Base-by-base conservation (phyloP, 441 rosid species). In the Erysimum cheiri region DNA sequence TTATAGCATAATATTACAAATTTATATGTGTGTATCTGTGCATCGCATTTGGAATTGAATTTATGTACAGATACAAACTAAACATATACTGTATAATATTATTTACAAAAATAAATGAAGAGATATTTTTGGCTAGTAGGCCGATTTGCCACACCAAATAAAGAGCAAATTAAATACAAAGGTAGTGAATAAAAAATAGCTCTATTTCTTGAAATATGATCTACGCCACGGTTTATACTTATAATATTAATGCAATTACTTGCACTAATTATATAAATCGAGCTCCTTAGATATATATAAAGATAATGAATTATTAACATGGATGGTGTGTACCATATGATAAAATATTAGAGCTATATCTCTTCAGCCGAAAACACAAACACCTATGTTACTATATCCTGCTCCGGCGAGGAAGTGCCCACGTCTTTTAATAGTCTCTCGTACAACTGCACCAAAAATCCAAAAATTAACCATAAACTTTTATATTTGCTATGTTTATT, bases 361-460 rank as follows among this genome's bases (percentile, higher is more conserved):
- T 55, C 60, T 44, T 62, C 41, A 11, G 69, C 35, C 64, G 43
- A 40, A 44, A 69, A 62, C 64, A 29, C 60, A 52, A 37, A 74
- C 63, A 52, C 29, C 57, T 74, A 74, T 46, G 70, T 49, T 69
- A 69, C 62, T 63, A 75, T 43, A 28, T 22, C 78, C 64, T 75
- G 75, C 35, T 75, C 79, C 75, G 79, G 62, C 56, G 75, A 70
- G 67, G 79, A 70, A 49, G 69, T 70, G 35, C 97, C 96, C 35
- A 95, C 81, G 40, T 88, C 96, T 60, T 82, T 82, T 14, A 86
- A 83, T 36, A 92, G 68, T 83, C 84, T 92, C 78, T 80, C 80
- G 70, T 94, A 92, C 74, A 95, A 78, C 99, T 95, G 97, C 82
- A 84, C 50, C 69, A 35, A 52, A 39, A 52, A 36, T n/a, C 54